Evolutionary conservation across 2,329 filamentous ascomycete genomes (phyloP), one percentile per base, ranked within the genome.

Genomic region (Bisporella sp.): DNA sequence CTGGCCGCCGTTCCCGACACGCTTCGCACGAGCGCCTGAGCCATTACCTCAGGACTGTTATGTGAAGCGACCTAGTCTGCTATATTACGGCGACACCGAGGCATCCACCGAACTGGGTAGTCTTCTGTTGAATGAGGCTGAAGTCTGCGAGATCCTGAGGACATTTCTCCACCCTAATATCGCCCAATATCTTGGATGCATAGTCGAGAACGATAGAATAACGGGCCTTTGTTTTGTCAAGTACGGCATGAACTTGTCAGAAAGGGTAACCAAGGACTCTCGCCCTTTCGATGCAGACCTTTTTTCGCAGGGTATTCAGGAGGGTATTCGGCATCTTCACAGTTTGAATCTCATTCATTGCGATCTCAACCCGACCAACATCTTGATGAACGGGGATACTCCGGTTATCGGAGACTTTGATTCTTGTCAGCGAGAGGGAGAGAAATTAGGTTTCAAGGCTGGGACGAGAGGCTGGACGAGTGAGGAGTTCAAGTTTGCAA

Each of bases 351-450:
- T 64, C 45, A 57, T 63, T 11, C 60, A 66, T 53, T 63, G 64
- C 41, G 60, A 67, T 44, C 57, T 68, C 28, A 66, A 61, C 28
- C 62, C 61, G 13, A 47, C 48, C n/a, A 66, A 64, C 43, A 62
- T 67, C 32, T 63, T 66, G 59, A 47, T 66, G 21, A 21, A 21
- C 21, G 21, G 21, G 21, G 21, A 21, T 21, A 21, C 21, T 21
- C 21, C 21, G 21, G 47, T 66, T 51, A 55, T 66, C 5, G 58
- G 63, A 11, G 60, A 67, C 55, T 66, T 68, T 29, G 64, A 59
- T 54, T 60, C 57, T 51, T 66, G 60, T 56, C 58, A 59, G 47
- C 6, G 12, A 1, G 41, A 53, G 32, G 44, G 47, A 47, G 40
- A 53, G 41, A 47, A 49, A 47, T 49, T 53, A 41, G 47, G 47